A percentile compares a stretch with the other conserved stretches of the same genome.
phyloP scores from a whole-genome alignment of 192 early-diverging fungal genomes.

The Geranomyces michiganensis region DNA sequence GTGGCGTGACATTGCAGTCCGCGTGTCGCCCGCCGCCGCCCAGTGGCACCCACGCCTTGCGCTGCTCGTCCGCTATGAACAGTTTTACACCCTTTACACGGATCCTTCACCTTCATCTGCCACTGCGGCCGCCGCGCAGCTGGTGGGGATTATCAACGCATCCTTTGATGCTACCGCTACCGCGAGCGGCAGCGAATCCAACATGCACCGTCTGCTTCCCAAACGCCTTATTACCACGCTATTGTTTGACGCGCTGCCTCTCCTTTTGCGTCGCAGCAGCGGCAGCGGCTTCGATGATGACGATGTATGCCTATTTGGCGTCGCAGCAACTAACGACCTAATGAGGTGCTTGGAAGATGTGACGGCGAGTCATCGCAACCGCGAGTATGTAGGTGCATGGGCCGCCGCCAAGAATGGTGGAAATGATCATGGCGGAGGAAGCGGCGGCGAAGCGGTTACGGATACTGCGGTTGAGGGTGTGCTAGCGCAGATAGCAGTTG shows the following conservation, averaged over 20 bases:
- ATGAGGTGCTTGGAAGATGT: conserved; percentile 68
- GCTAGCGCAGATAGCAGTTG: conserved; percentile 22
- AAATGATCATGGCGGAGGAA: background rate
- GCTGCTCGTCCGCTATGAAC: conserved; percentile 59
- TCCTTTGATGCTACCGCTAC: conserved; percentile 33
- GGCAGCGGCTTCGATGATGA: conserved; percentile 56
- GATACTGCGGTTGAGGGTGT: background rate
- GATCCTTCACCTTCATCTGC: conserved; percentile 21
- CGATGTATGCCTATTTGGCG: conserved; percentile 52
- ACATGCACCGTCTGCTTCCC: conserved; percentile 40
- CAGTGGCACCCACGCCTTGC: conserved; percentile 49
- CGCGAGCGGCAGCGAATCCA: no score
- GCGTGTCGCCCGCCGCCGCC: conserved; percentile 35
- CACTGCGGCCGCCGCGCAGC: conserved; percentile 42
- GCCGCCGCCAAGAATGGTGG: conserved; percentile 5
- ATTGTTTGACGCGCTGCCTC: conserved; percentile 63
- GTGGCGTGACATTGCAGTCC: conserved; percentile 33
- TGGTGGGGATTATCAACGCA: conserved; percentile 51
- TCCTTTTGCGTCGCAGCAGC: conserved; percentile 36
- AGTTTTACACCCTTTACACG: conserved; percentile 59
- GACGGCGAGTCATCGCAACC: conserved; percentile 28
- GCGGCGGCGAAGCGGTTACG: background rate
- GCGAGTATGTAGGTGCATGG: conserved; percentile 33
- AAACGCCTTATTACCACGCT: conserved; percentile 51
- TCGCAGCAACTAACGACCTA: conserved; percentile 61